A percentile compares a stretch with the other conserved stretches of the same genome.
Evolutionary conservation across 495 filamentous ascomycete genomes (phyloP).

Genomic region (Penicillium alfredii): DNA sequence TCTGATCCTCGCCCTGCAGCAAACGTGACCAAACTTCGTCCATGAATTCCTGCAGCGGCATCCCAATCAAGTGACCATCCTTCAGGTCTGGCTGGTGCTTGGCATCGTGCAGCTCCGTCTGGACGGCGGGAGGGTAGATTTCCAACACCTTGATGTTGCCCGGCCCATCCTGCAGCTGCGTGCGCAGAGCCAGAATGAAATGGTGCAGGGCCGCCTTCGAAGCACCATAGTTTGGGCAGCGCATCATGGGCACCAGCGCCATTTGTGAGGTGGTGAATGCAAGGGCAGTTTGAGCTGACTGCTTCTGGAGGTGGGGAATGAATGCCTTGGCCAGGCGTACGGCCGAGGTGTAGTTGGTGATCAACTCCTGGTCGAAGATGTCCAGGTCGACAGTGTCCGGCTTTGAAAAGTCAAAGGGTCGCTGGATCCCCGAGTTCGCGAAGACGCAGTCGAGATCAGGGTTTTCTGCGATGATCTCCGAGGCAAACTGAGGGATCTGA

Average conservation of each 20-base stretch:
- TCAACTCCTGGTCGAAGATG: slow-evolving; percentile 50
- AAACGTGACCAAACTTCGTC: slow-evolving; percentile 56
- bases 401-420: slow-evolving; percentile 55
- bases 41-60: slow-evolving; percentile 58
- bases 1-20: slow-evolving; percentile 43
- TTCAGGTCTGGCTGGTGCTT: slow-evolving; percentile 36
- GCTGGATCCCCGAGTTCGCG: slow-evolving; percentile 42
- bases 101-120: slow-evolving; percentile 47
- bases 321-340: slow-evolving; percentile 57
- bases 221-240: slow-evolving; percentile 41
- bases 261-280: slow-evolving; percentile 42
- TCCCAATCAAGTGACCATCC: slow-evolving; percentile 48
- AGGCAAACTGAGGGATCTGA: slow-evolving; percentile 24
- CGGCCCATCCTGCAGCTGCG: slow-evolving; percentile 47
- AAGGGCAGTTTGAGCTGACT: slow-evolving; percentile 29
- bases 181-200: slow-evolving; percentile 53
- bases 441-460: slow-evolving; percentile 45
- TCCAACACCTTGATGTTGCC: slow-evolving; percentile 54
- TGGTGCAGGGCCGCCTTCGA: slow-evolving; percentile 46
- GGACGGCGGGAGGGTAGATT: slow-evolving; percentile 62
- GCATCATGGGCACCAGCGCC: slow-evolving; percentile 38
- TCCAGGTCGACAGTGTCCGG: slow-evolving; percentile 54
- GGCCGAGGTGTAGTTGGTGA: slow-evolving; percentile 62
- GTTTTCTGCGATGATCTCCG: slow-evolving; percentile 46
- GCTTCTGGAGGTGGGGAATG: slow-evolving; percentile 54